Percentiles rank a stretch among this genome's conserved stretches.
phyloP scores from a whole-genome alignment of 2,329 filamentous ascomycete species.

The Taxawa tesnikishii region DNA sequence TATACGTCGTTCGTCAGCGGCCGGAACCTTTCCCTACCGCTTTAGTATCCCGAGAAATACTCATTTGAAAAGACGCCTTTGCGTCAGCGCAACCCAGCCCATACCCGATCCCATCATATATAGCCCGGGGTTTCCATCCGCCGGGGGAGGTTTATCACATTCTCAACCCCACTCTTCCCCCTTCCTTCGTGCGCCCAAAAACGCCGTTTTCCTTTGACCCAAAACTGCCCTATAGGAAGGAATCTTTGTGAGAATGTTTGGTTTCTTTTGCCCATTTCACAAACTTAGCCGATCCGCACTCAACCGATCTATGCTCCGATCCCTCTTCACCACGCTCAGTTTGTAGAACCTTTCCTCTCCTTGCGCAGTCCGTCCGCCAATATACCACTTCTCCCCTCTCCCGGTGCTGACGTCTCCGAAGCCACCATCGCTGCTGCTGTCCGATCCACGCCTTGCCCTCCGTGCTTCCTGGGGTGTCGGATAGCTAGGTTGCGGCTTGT shows the following conservation, averaged over 20 bases:
- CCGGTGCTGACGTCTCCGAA: slow-evolving; percentile 60
- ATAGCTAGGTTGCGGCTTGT: slow-evolving; percentile 18
- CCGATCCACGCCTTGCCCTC: slow-evolving; percentile 49
- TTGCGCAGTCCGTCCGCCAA: slow-evolving; percentile 60
- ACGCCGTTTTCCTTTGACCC: too few relatives aligned
- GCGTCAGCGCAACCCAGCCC: too few relatives aligned
- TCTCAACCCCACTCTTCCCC: neutral
- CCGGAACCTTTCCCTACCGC: too few relatives aligned
- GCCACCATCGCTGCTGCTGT: slow-evolving; percentile 61
- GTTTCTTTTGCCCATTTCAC: too few relatives aligned
- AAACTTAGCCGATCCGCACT: slow-evolving; percentile 66
- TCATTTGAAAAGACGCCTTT: too few relatives aligned
- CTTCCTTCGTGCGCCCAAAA: neutral
- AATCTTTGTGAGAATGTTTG: too few relatives aligned
- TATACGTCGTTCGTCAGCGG: too few relatives aligned
- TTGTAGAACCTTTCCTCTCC: slow-evolving; percentile 79
- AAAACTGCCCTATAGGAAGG: too few relatives aligned
- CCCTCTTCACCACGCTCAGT: slow-evolving; percentile 60
- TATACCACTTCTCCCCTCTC: slow-evolving; percentile 77
- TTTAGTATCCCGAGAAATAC: too few relatives aligned
- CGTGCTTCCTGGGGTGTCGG: slow-evolving; percentile 19
- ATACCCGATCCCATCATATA: too few relatives aligned
- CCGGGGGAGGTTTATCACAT: neutral
- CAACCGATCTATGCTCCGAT: slow-evolving; percentile 61
- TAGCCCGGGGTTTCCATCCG: too few relatives aligned